phyloP scores from a whole-genome alignment of 2,329 filamentous ascomycete species.

The Ophiostoma sp. region DNA sequence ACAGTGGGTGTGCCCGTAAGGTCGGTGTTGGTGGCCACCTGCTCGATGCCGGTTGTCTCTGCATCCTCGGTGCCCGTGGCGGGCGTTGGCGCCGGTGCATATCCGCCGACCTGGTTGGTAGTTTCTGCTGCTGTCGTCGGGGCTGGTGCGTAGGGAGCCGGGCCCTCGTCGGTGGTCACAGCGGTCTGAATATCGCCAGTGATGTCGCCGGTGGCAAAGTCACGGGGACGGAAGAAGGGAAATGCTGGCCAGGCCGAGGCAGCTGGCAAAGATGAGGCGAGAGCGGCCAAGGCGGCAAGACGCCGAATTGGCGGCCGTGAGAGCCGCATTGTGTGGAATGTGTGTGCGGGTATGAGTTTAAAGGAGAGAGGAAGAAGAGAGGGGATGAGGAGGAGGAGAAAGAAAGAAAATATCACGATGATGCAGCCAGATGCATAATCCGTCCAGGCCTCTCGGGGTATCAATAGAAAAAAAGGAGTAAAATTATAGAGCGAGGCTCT shows the following conservation, averaged over 20 bases:
- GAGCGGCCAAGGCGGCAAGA: neutral
- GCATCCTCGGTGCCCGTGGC: neutral
- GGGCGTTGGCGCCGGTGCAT: neutral
- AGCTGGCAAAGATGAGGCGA: neutral
- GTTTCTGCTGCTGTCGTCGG: neutral
- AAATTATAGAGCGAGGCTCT: too few relatives aligned
- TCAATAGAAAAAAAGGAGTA: neutral
- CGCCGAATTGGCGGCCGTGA: constrained; percentile 12
- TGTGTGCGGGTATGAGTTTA: neutral
- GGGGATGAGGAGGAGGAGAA: neutral
- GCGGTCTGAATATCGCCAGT: neutral
- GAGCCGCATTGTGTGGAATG: constrained; percentile 4
- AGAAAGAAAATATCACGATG: neutral
- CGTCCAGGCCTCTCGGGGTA: neutral
- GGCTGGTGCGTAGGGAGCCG: neutral
- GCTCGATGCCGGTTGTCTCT: neutral
- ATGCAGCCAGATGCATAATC: constrained; percentile 1
- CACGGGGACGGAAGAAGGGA: neutral
- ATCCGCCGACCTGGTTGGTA: neutral
- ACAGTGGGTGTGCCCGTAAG: neutral
- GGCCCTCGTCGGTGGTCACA: neutral
- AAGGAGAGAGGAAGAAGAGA: neutral
- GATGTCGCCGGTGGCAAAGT: neutral
- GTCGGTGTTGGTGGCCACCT: neutral
- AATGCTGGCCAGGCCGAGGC: constrained; percentile 4